Base-by-base conservation (phyloP, 163 green algal species). In the Scenedesmus sp. region DNA sequence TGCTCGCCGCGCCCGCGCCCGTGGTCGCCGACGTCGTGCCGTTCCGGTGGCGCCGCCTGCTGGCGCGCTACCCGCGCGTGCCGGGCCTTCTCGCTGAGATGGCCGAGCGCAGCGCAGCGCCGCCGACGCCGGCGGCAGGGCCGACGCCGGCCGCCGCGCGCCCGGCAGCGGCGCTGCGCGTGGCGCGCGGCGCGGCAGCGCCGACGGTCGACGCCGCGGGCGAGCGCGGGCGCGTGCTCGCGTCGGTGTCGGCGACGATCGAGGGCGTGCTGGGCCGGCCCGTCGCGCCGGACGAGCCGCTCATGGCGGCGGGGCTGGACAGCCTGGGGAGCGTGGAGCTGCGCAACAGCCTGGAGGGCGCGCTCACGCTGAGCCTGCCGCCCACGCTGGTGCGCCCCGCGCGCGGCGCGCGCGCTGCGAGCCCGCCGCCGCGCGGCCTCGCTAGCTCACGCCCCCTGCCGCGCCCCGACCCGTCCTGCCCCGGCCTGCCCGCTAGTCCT, bases 271-370 rank as follows among this genome's bases (percentile, higher is more conserved):
- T 60, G 53, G 53, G 53, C 24, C n/a, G 53, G 14, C 81, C 87
- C 31, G 58, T 89, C 15, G 47, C 44, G 14, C 80, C 66, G 45
- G 85, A 92, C 34, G 89, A 94, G 63, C 94, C 94, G 0, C 87
- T 98, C 39, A 95, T 97, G 89, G 83, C 88, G 22, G 89, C 90
- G 2, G 94, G 94, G 4, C 78, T 98, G 42, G 94, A 98, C 89
- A 96, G 87, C 13, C 85, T 98, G 60, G 92, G 91, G 5, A 87
- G 89, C 6, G 89, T 97, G 29, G 94, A 98, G 90, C 87, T 97
- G 67, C 78, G 87, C 1, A 93, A 92, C 66, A 80, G 67, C 5
- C 81, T 97, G 29, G 83, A 92, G 56, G 45, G 39, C 2, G 34
- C 4, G 17, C 71, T 86, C 15, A 45, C 20, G n/a, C 47, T 82